phyloP scores from a whole-genome alignment of 2,329 filamentous ascomycete species.

The Fusarium sambucinum region DNA sequence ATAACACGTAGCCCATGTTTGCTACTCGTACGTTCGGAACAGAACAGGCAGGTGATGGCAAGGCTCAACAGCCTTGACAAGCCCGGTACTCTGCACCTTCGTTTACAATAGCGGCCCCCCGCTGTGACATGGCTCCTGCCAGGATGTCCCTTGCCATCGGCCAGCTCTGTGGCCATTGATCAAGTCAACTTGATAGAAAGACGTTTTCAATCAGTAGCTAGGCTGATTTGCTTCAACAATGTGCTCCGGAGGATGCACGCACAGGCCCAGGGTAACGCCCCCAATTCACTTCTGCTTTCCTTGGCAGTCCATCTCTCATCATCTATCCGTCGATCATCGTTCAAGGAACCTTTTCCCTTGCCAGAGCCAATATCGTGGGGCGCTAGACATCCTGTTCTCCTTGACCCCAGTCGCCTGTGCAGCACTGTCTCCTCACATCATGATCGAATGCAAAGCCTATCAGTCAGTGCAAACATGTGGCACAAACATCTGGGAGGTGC shows the following conservation, averaged over 20 bases:
- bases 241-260: slow-evolving; percentile 11
- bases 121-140: slow-evolving; percentile 23
- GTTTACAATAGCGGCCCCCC: slow-evolving; percentile 22
- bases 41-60: slow-evolving; percentile 35
- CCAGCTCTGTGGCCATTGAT: slow-evolving; percentile 13
- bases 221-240: slow-evolving; percentile 34
- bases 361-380: slow-evolving; percentile 45
- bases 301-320: slow-evolving; percentile 31
- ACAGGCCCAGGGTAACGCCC: slow-evolving; percentile 29
- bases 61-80: slow-evolving; percentile 35
- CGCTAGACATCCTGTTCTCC: slow-evolving; percentile 13
- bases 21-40: slow-evolving; percentile 44
- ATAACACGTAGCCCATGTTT: slow-evolving; percentile 20
- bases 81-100: slow-evolving; percentile 20
- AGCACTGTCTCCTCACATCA: slow-evolving; percentile 7
- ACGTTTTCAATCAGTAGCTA: slow-evolving; percentile 30
- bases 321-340: slow-evolving; percentile 46
- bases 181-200: slow-evolving; percentile 22
- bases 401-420: slow-evolving; percentile 1
- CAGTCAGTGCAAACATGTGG: slow-evolving; percentile 5
- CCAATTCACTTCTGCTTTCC: slow-evolving; percentile 13
- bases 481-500: slow-evolving; percentile 4
- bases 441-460: neutral
- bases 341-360: slow-evolving; percentile 32
- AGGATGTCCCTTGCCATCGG: slow-evolving; percentile 20